Base-by-base conservation (phyloP, 805 yeast genomes). In the Nakazawaea populi region DNA sequence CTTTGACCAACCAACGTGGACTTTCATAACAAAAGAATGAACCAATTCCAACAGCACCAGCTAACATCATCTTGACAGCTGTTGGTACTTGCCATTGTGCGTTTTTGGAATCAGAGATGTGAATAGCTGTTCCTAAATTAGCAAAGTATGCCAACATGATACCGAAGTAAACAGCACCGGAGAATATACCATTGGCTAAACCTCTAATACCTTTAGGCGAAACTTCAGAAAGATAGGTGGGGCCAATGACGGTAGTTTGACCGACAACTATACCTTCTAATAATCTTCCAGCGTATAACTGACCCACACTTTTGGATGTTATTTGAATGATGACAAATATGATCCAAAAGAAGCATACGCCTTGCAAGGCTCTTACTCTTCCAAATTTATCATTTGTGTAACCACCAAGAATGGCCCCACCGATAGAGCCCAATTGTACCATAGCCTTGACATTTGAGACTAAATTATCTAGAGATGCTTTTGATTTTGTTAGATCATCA, bases 161-260 rank as follows among this genome's bases (percentile, higher is more conserved):
- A 38, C 85, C 85, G 12, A 80, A 62, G 56, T 80, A 79, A 37
- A 80, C 83, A 6, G 81, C 76, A 52, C 85, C 85, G 4, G 82
- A 75, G 58, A 77, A 80, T 36, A 77, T 63, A 64, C 80, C 75
- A 46, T 71, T 73, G 58, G 79, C 73, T 46, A 76, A 56, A 41
- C 84, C 85, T 62, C 85, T 69, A 51, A 76, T 71, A 37, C 73
- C 64, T 40, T 71, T 68, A 14, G 85, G 84, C 11, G 83, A 68
- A 38, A 76, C 72, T 58, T 80, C 85, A 2, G 80, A 70, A 46
- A 78, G 60, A 56, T 77, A 79, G 46, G 78, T 69, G 10, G 84
- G 84, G 4, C 83, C 83, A 53, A 76, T 69, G 14, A 80, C 78
- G 8, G 76, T 74, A 7, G 84, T 75, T 56, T 78, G 78, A 14